Evolutionary conservation across 2,329 filamentous ascomycete genomes (phyloP).

Genomic region (Fusarium penzigii): DNA sequence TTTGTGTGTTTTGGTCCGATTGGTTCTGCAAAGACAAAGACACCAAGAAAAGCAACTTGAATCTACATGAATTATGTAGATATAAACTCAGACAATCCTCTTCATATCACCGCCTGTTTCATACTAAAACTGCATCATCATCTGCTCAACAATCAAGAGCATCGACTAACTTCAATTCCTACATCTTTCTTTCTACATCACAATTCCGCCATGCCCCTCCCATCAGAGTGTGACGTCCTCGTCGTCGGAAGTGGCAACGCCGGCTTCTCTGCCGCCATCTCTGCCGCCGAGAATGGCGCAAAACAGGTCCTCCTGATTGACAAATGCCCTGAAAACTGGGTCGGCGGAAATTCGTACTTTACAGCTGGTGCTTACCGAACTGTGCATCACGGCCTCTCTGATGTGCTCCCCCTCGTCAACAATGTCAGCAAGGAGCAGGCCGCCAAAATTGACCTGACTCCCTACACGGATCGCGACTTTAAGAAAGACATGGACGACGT

Average conservation of each 20-base stretch:
- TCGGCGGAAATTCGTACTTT: slow-evolving; percentile 65
- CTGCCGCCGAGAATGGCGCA: slow-evolving; percentile 51
- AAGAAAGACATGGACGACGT: slow-evolving; percentile 56
- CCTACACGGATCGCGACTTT: slow-evolving; percentile 59
- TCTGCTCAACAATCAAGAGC: no score
- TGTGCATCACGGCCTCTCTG: slow-evolving; percentile 53
- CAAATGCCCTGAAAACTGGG: slow-evolving; percentile 59
- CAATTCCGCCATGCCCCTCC: not conserved
- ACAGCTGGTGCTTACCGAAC: slow-evolving; percentile 66
- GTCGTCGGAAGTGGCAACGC: slow-evolving; percentile 66
- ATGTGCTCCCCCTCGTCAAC: slow-evolving; percentile 62
- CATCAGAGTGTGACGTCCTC: slow-evolving; percentile 41
- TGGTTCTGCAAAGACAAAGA: no score
- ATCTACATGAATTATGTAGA: no score
- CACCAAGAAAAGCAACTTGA: no score
- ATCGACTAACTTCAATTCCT: no score
- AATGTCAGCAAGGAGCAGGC: slow-evolving; percentile 52
- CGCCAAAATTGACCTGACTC: slow-evolving; percentile 55
- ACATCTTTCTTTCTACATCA: no score
- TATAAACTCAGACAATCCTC: no score
- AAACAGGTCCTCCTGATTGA: slow-evolving; percentile 56
- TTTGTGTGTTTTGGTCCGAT: no score
- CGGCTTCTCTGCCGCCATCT: slow-evolving; percentile 60
- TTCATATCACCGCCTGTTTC: no score
- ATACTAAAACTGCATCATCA: no score